These are phyloP conservation scores for Aureobasidium musti DNA, from an alignment of 2,329 filamentous ascomycete species.

Conservation along the genomic window DNA sequence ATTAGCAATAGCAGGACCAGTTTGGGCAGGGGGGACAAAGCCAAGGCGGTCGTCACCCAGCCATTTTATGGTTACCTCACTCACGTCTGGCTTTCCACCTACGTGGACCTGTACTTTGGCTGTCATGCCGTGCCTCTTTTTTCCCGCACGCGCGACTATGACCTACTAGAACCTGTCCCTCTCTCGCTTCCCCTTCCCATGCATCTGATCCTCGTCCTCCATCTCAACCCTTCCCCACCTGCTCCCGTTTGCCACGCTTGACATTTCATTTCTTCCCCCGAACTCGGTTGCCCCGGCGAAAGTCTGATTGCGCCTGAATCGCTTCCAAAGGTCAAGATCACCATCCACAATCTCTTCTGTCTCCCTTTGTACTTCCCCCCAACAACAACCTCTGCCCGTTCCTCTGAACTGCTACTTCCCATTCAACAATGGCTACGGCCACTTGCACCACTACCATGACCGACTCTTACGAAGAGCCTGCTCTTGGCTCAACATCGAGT, in stretches of 20 bases:
- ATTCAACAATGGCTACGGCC: conserved; percentile 30
- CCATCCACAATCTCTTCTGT: conserved; percentile 10
- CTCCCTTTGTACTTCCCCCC: background rate
- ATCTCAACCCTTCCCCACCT: background rate
- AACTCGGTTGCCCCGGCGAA: conserved; percentile 26
- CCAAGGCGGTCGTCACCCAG: conserved; percentile 3
- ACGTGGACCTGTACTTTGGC: conserved; percentile 1
- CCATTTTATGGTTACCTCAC: background rate
- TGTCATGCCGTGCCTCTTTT: background rate
- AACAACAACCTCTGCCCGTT: background rate
- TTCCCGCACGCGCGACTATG: background rate
- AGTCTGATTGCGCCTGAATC: conserved; percentile 23
- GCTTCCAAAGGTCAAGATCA: conserved; percentile 13
- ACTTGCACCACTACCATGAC: conserved; percentile 35
- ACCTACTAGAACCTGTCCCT: conserved; percentile 6
- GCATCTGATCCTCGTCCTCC: background rate
- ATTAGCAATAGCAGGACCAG: background rate
- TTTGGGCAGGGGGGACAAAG: conserved; percentile 13
- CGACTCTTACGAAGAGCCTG: conserved; percentile 49
- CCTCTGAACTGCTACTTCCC: background rate
- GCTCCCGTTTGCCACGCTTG: conserved; percentile 21
- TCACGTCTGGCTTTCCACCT: conserved; percentile 1
- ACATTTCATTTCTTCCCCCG: conserved; percentile 11
- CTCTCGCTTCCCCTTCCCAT: background rate
- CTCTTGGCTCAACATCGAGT: conserved; percentile 44